Base-by-base conservation (phyloP, 192 early-diverging fungal genomes). In the Coemansia sp. region DNA sequence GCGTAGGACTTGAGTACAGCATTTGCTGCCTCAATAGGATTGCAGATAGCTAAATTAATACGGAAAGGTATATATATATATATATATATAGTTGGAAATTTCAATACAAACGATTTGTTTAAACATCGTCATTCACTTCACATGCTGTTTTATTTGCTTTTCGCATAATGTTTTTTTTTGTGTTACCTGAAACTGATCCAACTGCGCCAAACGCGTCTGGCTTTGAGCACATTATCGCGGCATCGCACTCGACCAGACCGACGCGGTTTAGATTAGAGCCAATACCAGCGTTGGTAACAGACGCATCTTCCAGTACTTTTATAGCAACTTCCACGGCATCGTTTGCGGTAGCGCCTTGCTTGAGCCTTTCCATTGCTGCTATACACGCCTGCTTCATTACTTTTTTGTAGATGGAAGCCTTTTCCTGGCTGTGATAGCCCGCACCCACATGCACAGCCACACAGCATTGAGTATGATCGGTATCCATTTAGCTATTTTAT, bases 241-340 rank as follows among this genome's bases (percentile, higher is more conserved):
- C 95, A 74, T 97, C 95, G 66, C 93, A 95, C 81, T 97, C 94
- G 2, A 95, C 92, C 2, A 66, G 69, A 2, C 92, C 93, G 0
- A 78, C 61, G 0, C 91, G 73, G 18, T 90, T 93, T 15, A 95
- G 83, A 70, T 97, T 97, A 1, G 92, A 93, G 32, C 94, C 95
- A 57, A 70, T 71, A 0, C 92, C 92, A 8, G 86, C 81, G 61
- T 91, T 90, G 20, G 90, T 90, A 0, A 72, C 53, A 11, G 83
- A 78, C 1, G 72, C 65, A 52, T 82, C 66, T 65, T 90, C 86
- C 9, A 91, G 72, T 6, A 67, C 53, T 12, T 45, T 38, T 28
- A 81, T 70, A 2, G 79, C 79, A 3, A 20, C 17, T 5, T 75
- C 79, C 1, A 73, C 79, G 1, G 70, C 79, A 34, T 72, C 71